Evolutionary conservation across 192 early-diverging fungal genomes (phyloP).

Genomic region (Dispira simplex): DNA sequence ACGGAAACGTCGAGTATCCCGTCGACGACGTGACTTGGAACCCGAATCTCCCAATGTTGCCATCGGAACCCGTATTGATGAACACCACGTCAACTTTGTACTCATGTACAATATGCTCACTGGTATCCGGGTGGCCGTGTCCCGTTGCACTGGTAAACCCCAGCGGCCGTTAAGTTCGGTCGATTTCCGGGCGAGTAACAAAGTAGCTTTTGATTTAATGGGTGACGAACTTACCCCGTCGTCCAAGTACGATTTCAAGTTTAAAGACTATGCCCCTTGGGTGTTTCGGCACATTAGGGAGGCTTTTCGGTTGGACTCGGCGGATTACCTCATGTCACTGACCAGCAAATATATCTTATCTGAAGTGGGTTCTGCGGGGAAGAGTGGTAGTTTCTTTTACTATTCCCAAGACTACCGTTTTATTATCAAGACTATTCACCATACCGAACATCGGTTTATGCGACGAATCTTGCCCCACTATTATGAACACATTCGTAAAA

Average conservation of each 20-base stretch:
- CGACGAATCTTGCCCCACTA: conserved; percentile 74
- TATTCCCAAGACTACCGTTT: conserved; percentile 96
- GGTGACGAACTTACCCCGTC: conserved; percentile 94
- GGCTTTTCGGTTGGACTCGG: conserved; percentile 73
- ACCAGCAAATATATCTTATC: conserved; percentile 95
- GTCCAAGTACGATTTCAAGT: conserved; percentile 95
- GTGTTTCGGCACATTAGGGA: conserved; percentile 85
- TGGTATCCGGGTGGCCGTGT: conserved; percentile 81
- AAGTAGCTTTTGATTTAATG: conserved; percentile 89
- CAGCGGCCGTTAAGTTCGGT: conserved; percentile 46
- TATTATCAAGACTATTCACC: conserved; percentile 98
- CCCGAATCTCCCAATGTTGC: neutral
- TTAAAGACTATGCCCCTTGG: conserved; percentile 98
- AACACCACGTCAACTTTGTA: conserved; percentile 91
- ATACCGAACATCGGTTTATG: conserved; percentile 90
- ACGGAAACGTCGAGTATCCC: neutral
- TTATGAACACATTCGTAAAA: conserved; percentile 74
- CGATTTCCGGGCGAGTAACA: conserved; percentile 84
- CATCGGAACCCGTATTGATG: conserved; percentile 76
- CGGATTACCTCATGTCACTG: conserved; percentile 86
- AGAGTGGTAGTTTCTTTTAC: conserved; percentile 95
- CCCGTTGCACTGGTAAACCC: conserved; percentile 74
- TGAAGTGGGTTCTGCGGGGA: conserved; percentile 87
- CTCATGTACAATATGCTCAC: conserved; percentile 99
- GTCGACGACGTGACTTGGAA: neutral